Evolutionary conservation across 345 rosid genomes (phyloP), one percentile per base, ranked within the genome.

Genomic region (Brassica rapa): DNA sequence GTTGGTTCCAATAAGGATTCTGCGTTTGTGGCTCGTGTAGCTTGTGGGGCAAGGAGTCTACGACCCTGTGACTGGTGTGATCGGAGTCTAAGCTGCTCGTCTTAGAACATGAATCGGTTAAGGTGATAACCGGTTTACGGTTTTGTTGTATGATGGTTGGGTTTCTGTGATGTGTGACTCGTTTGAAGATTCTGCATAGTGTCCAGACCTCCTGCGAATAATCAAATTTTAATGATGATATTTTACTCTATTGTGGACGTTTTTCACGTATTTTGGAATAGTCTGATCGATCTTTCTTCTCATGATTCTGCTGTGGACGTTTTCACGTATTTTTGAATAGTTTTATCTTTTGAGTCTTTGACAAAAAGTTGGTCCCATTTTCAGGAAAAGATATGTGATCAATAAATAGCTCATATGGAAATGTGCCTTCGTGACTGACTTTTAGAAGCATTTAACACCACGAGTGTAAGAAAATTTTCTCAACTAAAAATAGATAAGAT

Each of bases 201-300:
- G 97, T 91, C 97, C 94, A 89, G n/a, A 91, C 91, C 81, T 91
- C 97, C 97, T 91, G 88, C 39, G 57, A 10, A 77, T 74, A 39
- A 64, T 64, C 3, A 59, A 24, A 23, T 3, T 39, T 39, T 72
- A 9, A 10, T 72, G 67, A 10, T 25, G 59, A 9, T 25, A 15
- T 6, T 2, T 35, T 71, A 35, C 23, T 70, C 24, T 19, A 33
- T 12, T 56, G 21, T 11, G 32, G 49, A 56, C 64, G 32, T 57
- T 71, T 41, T 21, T 59, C 68, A 35, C 53, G 5, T 71, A 35
- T 15, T 9, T 51, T 53, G 60, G 11, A 69, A 15, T 8, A 25
- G 15, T 46, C 24, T 49, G 23, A 62, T 30, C 21, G 23, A 62
- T 30, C 21, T 62, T 30, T 62, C 23, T 62, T 62, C 39, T 30